Conservation (phyloP, 2,329 filamentous ascomycete genomes). For the Dothideomycetes sp. region DNA sequence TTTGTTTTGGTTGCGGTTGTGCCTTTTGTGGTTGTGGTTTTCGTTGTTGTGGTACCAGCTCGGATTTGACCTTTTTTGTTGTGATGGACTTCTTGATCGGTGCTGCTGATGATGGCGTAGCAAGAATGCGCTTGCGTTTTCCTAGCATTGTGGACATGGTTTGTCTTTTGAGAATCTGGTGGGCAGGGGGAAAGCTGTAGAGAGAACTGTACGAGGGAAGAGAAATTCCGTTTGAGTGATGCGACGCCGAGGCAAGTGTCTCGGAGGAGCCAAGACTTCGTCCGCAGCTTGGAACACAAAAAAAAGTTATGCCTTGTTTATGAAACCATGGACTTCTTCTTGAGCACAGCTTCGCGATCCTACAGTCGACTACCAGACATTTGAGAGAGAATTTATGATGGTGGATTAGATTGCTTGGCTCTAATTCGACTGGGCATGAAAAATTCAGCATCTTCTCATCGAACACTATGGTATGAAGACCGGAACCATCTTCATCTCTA, state of each 20-base stretch:
- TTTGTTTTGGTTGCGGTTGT: slow-evolving; percentile 4
- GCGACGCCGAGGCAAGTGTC: background rate
- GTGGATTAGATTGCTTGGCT: too few relatives aligned
- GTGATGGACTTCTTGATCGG: slow-evolving; percentile 22
- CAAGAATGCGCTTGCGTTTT: slow-evolving; percentile 39
- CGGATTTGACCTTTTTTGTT: slow-evolving; percentile 16
- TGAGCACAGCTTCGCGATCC: too few relatives aligned
- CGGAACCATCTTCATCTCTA: too few relatives aligned
- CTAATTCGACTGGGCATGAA: too few relatives aligned
- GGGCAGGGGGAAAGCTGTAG: background rate
- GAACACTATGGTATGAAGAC: too few relatives aligned
- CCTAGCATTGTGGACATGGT: slow-evolving; percentile 34
- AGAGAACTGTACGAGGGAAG: background rate
- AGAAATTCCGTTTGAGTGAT: background rate
- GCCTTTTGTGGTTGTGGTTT: slow-evolving; percentile 3
- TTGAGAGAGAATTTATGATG: too few relatives aligned
- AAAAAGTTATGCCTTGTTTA: too few relatives aligned
- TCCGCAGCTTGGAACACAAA: too few relatives aligned
- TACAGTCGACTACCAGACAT: too few relatives aligned
- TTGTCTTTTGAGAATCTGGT: slow-evolving; percentile 11
- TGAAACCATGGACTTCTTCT: too few relatives aligned
- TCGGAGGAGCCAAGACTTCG: slow-evolving; percentile 12
- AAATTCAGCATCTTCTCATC: too few relatives aligned
- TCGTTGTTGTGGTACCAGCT: slow-evolving; percentile 1
- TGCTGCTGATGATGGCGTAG: slow-evolving; percentile 18